These are phyloP conservation scores for Allium sativum DNA, from an alignment of 106 monocot species.

Conservation along the genomic window DNA sequence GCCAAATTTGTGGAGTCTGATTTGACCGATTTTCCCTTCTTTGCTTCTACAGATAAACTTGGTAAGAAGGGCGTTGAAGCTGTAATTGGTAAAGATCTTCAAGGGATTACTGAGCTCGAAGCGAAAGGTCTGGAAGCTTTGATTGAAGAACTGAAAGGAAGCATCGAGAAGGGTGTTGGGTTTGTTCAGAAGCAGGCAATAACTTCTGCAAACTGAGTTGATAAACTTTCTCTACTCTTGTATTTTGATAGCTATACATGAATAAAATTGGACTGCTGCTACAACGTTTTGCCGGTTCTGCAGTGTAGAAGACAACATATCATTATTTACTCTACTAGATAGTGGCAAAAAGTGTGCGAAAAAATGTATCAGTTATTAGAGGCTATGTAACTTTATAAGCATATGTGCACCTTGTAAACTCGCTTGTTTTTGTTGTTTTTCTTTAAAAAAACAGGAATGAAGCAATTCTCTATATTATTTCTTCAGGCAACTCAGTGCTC, in stretches of 20 bases:
- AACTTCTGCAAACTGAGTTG: conserved; percentile 5
- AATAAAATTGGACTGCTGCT: not conserved
- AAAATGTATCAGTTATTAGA: too few species aligned
- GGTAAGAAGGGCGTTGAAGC: conserved; percentile 16
- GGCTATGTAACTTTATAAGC: too few species aligned
- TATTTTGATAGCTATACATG: not conserved
- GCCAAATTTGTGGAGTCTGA: conserved; percentile 23
- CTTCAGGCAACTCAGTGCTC: too few species aligned
- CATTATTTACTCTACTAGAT: not conserved
- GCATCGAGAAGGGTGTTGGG: conserved; percentile 20
- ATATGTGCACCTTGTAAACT: too few species aligned
- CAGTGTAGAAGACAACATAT: not conserved
- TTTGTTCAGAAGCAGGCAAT: conserved; percentile 16
- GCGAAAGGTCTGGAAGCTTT: conserved; percentile 15
- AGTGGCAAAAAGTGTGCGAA: too few species aligned
- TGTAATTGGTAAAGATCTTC: conserved; percentile 7
- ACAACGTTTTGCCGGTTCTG: conserved; percentile 1
- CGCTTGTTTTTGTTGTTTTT: too few species aligned
- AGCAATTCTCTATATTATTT: too few species aligned
- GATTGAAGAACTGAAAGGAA: conserved; percentile 17
- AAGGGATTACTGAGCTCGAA: conserved; percentile 12
- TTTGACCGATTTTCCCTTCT: conserved; percentile 17
- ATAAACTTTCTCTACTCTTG: not conserved
- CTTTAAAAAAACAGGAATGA: too few species aligned
- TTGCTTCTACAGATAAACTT: conserved; percentile 18